These are phyloP conservation scores for Fusarium veterinarium DNA, from an alignment of 2,329 filamentous ascomycete genomes.

Conservation along the genomic window DNA sequence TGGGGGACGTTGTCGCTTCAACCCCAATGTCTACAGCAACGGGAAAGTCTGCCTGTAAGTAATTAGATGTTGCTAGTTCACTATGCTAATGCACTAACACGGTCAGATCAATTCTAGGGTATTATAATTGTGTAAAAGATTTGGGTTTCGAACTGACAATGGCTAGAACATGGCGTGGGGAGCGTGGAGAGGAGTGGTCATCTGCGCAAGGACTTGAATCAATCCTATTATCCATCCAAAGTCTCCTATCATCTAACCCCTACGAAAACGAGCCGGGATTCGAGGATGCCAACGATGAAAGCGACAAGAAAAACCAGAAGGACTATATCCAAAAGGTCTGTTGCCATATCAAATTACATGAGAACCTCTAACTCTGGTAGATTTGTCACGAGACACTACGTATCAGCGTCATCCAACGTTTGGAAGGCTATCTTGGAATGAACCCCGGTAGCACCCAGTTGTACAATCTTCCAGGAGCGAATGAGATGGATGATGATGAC, in stretches of 20 bases:
- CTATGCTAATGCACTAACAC: slow-evolving; percentile 26
- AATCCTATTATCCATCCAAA: slow-evolving; percentile 94
- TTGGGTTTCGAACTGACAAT: slow-evolving; percentile 21
- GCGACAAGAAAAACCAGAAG: slow-evolving; percentile 79
- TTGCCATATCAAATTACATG: not conserved
- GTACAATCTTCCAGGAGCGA: slow-evolving; percentile 38
- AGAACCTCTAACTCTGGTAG: slow-evolving; percentile 56
- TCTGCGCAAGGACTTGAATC: slow-evolving; percentile 96
- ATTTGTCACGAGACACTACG: slow-evolving; percentile 92
- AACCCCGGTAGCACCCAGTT: slow-evolving; percentile 59
- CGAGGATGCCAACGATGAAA: slow-evolving; percentile 75
- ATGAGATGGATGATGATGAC: slow-evolving; percentile 60
- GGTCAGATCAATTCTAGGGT: slow-evolving; percentile 89
- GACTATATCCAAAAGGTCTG: slow-evolving; percentile 82
- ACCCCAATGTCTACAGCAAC: slow-evolving; percentile 93
- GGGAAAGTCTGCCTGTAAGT: slow-evolving; percentile 93
- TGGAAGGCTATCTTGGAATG: slow-evolving; percentile 83
- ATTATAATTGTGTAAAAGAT: slow-evolving; percentile 42
- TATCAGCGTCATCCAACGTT: slow-evolving; percentile 84
- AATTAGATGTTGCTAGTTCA: not conserved
- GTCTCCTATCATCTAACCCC: slow-evolving; percentile 91
- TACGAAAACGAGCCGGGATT: slow-evolving; percentile 98
- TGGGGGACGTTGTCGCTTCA: slow-evolving; percentile 87
- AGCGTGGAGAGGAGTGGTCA: slow-evolving; percentile 94
- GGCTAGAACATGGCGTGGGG: slow-evolving; percentile 91